Percentiles rank a stretch among this genome's conserved stretches.
These are phyloP conservation scores for Cercophora samala DNA, from an alignment of 495 filamentous ascomycete genomes.

Conservation along the genomic window DNA sequence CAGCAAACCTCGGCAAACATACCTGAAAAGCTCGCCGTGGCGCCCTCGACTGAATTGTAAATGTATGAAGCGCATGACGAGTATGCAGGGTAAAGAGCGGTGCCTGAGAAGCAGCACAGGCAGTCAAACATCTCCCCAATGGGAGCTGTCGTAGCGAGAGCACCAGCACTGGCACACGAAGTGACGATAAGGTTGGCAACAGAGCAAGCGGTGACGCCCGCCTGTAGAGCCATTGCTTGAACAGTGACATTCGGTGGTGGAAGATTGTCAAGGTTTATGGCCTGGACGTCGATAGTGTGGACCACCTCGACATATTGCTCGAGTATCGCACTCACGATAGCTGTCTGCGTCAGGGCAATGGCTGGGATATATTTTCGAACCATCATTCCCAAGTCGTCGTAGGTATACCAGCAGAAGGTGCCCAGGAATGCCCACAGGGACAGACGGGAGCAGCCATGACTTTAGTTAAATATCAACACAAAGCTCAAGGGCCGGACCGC, in stretches of 20 bases:
- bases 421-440: neutral
- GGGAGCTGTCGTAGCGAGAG: slow-evolving; percentile 12
- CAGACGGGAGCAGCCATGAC: neutral
- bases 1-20: neutral
- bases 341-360: slow-evolving; percentile 17
- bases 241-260: slow-evolving; percentile 14
- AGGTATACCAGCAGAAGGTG: neutral
- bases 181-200: slow-evolving; percentile 19
- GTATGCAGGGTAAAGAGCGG: slow-evolving; percentile 18
- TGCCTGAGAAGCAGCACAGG: slow-evolving; percentile 24
- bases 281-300: slow-evolving; percentile 12
- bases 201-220: slow-evolving; percentile 22
- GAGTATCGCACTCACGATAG: slow-evolving; percentile 13
- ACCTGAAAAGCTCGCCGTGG: slow-evolving; percentile 16
- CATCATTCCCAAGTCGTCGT: slow-evolving; percentile 5
- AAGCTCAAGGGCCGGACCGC: neutral
- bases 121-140: slow-evolving; percentile 14
- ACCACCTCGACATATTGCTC: slow-evolving; percentile 19
- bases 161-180: slow-evolving; percentile 16
- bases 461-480: neutral
- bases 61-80: slow-evolving; percentile 29
- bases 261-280: neutral
- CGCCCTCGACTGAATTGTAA: slow-evolving; percentile 7
- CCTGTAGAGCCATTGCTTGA: neutral
- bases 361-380: slow-evolving; percentile 9